Evolutionary conservation across 805 yeast genomes (phyloP).

Genomic region (Yamadazyma insecticola): DNA sequence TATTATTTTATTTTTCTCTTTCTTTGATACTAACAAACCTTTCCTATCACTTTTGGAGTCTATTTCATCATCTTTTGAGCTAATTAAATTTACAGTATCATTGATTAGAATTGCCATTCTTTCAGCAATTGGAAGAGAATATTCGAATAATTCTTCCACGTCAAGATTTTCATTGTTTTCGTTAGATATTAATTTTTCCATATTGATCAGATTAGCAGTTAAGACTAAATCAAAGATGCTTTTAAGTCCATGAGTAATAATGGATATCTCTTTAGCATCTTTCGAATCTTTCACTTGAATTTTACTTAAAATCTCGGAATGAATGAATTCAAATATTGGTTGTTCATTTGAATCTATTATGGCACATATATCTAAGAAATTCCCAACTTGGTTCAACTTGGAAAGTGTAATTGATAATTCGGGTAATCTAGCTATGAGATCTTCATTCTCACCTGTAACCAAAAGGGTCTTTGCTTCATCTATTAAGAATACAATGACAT

Average conservation of each 20-base stretch:
- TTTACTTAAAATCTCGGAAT: too few relatives aligned
- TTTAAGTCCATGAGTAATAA: too few relatives aligned
- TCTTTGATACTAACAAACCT: too few relatives aligned
- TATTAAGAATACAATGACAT: background rate
- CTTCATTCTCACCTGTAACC: background rate
- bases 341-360: constrained; percentile 12
- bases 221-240: constrained; percentile 24
- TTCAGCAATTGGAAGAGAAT: constrained; percentile 3
- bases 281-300: too few relatives aligned
- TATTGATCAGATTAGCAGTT: constrained; percentile 27
- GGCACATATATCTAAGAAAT: constrained; percentile 7
- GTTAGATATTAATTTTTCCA: constrained; percentile 26
- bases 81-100: background rate
- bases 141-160: constrained; percentile 13
- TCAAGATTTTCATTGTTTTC: constrained; percentile 18
- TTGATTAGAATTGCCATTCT: constrained; percentile 2
- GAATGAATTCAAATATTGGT: too few relatives aligned
- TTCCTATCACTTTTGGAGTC: too few relatives aligned
- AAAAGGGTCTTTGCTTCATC: background rate
- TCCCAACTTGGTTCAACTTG: constrained; percentile 10
- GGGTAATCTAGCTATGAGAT: background rate
- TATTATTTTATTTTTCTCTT: constrained; percentile 1
- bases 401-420: background rate
- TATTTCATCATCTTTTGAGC: constrained; percentile 2
- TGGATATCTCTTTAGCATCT: too few relatives aligned